Base-by-base conservation (phyloP, 1,284 basidiomycete genomes). In the Apiotrichum porosum region DNA sequence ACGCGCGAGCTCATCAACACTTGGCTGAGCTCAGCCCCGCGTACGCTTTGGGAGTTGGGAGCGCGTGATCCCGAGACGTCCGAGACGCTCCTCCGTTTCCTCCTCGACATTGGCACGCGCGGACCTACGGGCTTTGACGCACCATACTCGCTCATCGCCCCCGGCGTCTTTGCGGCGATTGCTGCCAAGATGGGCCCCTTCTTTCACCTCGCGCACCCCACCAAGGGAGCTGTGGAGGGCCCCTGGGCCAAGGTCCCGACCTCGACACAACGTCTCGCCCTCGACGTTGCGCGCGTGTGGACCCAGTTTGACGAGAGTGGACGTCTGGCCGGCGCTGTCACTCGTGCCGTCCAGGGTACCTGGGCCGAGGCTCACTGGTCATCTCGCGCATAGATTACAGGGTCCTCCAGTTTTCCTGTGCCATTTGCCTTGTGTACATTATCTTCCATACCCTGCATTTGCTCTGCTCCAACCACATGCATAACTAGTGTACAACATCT, bases 31-130 rank as follows among this genome's bases (percentile, higher is more conserved):
- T 86, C 83, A 53, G 76, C 92, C 32, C 88, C 89, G 0, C 83
- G 82, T 65, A 79, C 79, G 9, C 75, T 94, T 2, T 94, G 91
- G 90, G 89, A 94, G 69, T 70, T 87, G 8, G 84, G 84, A 1
- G 71, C 72, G 14, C 80, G 72, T 41, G 80, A 86, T 60, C 63
- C 79, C 9, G 57, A 66, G 3, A 73, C 78, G 6, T 81, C 82
- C 0, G 81, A 84, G 76, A 83, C 84, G 46, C 55, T 78, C 47
- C 37, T 61, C 48, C 26, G 49, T 17, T 53, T 61, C 44, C 37
- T 62, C 52, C 52, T 65, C 9, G 51, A 56, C 19, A 41, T 67
- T 5, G 68, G 61, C 1, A 46, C 58, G 35, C 47, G 58, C 21
- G 63, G 62, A 2, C 26, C 44, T 17, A 44, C 24, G 13, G 43